phyloP scores from a whole-genome alignment of 2,329 filamentous ascomycete species.

The Chalaropsis ovoidea region DNA sequence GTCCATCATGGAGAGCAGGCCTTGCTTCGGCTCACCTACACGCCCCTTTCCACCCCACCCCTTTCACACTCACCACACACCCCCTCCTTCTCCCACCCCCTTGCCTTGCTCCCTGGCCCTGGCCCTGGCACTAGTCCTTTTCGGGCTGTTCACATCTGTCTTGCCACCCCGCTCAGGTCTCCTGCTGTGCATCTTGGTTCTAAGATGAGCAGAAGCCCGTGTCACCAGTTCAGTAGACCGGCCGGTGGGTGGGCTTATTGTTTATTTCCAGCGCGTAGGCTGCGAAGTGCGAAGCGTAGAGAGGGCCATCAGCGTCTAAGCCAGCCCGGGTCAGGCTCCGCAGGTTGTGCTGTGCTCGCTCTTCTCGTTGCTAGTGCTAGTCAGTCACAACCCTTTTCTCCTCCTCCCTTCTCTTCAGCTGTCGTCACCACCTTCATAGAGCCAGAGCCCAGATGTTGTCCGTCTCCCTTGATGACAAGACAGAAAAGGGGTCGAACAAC shows the following conservation, averaged over 20 bases:
- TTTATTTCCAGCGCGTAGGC: neutral
- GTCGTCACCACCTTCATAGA: too few relatives aligned
- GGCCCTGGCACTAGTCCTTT: neutral
- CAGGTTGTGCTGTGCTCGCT: too few relatives aligned
- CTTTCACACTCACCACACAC: neutral
- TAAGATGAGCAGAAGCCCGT: neutral
- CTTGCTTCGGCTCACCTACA: neutral
- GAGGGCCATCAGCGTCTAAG: neutral
- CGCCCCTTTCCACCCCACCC: neutral
- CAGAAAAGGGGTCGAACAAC: constrained; percentile 10
- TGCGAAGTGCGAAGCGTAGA: too few relatives aligned
- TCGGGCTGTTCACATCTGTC: neutral
- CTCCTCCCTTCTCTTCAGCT: neutral
- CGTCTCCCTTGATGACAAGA: constrained; percentile 2
- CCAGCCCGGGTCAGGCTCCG: too few relatives aligned
- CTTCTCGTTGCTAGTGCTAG: neutral
- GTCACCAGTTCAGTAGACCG: neutral
- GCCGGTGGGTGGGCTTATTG: neutral
- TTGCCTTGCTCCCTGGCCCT: too few relatives aligned
- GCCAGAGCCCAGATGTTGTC: too few relatives aligned
- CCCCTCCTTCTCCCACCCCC: neutral
- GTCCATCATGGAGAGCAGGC: neutral
- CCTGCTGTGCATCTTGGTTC: neutral
- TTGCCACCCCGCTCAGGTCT: neutral
- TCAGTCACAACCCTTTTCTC: neutral